phyloP scores from a whole-genome alignment of 306 rosid genomes.

The Chamaecrista fasciculata region DNA sequence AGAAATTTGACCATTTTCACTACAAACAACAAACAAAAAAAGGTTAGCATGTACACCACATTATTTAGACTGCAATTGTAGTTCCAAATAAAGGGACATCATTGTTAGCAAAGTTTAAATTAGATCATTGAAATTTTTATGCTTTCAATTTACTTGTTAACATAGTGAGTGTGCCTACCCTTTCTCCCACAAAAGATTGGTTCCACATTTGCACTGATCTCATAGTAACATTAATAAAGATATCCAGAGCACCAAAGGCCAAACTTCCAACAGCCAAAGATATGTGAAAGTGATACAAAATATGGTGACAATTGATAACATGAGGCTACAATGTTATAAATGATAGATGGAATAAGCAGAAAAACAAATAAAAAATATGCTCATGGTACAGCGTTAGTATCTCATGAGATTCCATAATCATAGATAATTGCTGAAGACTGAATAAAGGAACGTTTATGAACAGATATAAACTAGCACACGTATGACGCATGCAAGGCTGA shows the following conservation, averaged over 20 bases:
- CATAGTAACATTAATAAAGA: neutral
- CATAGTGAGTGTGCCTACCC: neutral
- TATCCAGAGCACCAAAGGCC: neutral
- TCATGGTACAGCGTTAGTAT: neutral
- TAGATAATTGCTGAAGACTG: neutral
- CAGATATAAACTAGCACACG: neutral
- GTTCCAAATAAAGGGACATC: neutral
- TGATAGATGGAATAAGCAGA: neutral
- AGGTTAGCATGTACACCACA: slow-evolving; percentile 3
- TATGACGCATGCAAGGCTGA: neutral
- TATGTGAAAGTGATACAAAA: neutral
- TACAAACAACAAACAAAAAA: slow-evolving; percentile 12
- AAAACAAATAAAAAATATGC: neutral
- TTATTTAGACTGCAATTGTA: neutral
- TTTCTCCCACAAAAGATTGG: neutral
- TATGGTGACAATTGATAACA: neutral
- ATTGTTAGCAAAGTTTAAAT: neutral
- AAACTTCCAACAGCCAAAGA: neutral
- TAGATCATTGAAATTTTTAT: neutral
- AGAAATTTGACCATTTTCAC: slow-evolving; percentile 61
- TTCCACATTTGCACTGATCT: neutral
- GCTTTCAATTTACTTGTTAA: slow-evolving; percentile 3
- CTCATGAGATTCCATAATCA: neutral
- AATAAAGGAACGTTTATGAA: neutral
- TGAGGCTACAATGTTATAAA: neutral